Base-by-base conservation (phyloP, 2,329 filamentous ascomycete species). In the Sarocladiaceae sp. region DNA sequence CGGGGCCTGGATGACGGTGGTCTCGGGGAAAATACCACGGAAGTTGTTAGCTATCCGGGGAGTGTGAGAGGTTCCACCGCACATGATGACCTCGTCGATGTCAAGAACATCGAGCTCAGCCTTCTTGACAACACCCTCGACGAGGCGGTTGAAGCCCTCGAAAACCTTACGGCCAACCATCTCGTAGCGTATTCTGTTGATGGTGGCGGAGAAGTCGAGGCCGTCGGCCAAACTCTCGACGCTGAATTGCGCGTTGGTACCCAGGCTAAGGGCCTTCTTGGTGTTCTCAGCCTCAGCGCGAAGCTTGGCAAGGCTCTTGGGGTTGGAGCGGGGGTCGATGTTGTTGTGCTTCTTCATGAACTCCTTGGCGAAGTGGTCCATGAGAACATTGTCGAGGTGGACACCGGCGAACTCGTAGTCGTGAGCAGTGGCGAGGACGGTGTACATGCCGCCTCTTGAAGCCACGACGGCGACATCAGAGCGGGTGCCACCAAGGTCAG, bases 311-410 rank as follows among this genome's bases (percentile, higher is more conserved):
- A 96, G 70, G 57, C 85, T 85, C 57, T 83, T 83, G 45, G 83
- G 74, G 62, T 93, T 88, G 60, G 83, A 77, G 55, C 90, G 80
- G 18, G 93, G 93, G 65, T 97, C 93, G 47, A 80, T 80, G 70
- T 83, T 84, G 40, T 23, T 32, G 78, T 97, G 80, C 77, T 95
- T 95, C 80, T 98, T 97, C 60, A 93, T 78, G 70, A 98, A 98
- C 68, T 98, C 93, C 76, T 98, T 98, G 56, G 91, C 86, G 56
- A 97, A 96, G 74, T 96, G 84, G 63, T 98, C 91, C 63, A 95
- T 86, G 47, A 98, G 76, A 41, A 91, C 85, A 63, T 93, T 79
- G 71, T 98, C 93, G 46, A 98, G 76, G 53, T 89, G 82, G 27
- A 80, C 76, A 59, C 93, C 93, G 46, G 87, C 83, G 54, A 91